phyloP scores from a whole-genome alignment of 306 rosid genomes.

The Carpinus fangiana region DNA sequence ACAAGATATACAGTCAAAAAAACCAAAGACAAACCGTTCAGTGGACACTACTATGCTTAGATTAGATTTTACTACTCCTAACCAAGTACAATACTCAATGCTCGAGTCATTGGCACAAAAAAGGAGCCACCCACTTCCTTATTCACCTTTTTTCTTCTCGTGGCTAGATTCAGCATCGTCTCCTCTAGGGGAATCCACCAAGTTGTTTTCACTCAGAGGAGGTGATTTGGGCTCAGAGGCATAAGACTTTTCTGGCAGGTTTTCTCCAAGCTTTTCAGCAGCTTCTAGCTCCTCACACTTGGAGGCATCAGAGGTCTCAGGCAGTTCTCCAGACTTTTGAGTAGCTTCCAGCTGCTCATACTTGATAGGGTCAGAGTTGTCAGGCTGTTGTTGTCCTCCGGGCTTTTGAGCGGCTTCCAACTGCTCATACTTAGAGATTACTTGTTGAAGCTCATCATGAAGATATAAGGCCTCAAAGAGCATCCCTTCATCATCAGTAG shows the following conservation, averaged over 20 bases:
- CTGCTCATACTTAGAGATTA: constrained; percentile 64
- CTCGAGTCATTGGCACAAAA: constrained; percentile 22
- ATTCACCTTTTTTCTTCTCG: constrained; percentile 35
- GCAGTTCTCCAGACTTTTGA: constrained; percentile 25
- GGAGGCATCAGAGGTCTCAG: constrained; percentile 20
- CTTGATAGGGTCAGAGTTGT: constrained; percentile 35
- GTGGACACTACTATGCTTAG: background rate
- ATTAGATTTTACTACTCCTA: constrained; percentile 25
- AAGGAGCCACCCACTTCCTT: constrained; percentile 20
- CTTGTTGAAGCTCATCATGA: constrained; percentile 73
- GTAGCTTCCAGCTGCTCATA: constrained; percentile 30
- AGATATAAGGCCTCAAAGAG: constrained; percentile 80
- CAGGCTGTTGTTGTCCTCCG: constrained; percentile 33
- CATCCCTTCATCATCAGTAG: constrained; percentile 65
- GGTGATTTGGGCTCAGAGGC: constrained; percentile 35
- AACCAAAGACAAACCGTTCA: background rate
- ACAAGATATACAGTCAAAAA: background rate
- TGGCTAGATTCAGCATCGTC: constrained; percentile 26
- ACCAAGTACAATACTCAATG: constrained; percentile 18
- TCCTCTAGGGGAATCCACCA: constrained; percentile 25
- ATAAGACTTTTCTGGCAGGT: constrained; percentile 26
- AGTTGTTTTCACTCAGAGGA: constrained; percentile 30
- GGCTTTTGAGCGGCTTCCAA: constrained; percentile 52
- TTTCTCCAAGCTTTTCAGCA: constrained; percentile 27
- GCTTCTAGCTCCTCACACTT: constrained; percentile 34